phyloP scores from a whole-genome alignment of 2,329 filamentous ascomycete species.

The Hymenotorrendiella dingleyae region DNA sequence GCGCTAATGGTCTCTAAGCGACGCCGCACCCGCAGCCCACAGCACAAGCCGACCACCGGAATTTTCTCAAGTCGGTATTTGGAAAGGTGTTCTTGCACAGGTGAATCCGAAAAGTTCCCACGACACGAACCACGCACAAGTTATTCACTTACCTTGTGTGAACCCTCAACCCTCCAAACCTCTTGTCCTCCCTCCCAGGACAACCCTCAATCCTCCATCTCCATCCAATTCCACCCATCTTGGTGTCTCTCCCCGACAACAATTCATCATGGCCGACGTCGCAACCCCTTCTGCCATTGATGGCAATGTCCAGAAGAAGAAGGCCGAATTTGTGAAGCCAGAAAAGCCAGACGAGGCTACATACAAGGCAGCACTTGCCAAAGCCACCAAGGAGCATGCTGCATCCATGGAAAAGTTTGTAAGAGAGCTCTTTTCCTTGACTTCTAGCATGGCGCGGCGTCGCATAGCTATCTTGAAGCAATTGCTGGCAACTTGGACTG shows the following conservation, averaged over 20 bases:
- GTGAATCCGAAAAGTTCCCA: too few relatives aligned
- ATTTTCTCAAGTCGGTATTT: background rate
- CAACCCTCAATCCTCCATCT: background rate
- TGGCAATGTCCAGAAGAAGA: conserved; percentile 33
- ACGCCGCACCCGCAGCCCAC: too few relatives aligned
- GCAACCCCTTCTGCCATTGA: conserved; percentile 36
- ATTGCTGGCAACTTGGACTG: too few relatives aligned
- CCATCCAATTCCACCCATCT: background rate
- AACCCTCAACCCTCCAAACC: background rate
- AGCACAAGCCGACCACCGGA: too few relatives aligned
- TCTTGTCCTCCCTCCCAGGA: background rate
- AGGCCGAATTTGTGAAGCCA: conserved; percentile 50
- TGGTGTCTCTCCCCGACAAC: background rate
- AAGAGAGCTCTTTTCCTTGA: too few relatives aligned
- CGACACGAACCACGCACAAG: conserved; percentile 12
- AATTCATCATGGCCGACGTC: conserved; percentile 42
- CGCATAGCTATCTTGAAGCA: too few relatives aligned
- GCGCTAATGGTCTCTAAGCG: too few relatives aligned
- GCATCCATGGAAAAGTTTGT: conserved; percentile 67
- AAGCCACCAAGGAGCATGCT: conserved; percentile 82
- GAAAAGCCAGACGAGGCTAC: conserved; percentile 81
- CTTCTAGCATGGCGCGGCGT: too few relatives aligned
- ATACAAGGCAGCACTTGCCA: conserved; percentile 72
- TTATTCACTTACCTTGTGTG: conserved; percentile 20
- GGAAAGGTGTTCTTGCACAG: background rate